Evolutionary conservation across 805 yeast species (phyloP).

Genomic region (Candida boidinii): DNA sequence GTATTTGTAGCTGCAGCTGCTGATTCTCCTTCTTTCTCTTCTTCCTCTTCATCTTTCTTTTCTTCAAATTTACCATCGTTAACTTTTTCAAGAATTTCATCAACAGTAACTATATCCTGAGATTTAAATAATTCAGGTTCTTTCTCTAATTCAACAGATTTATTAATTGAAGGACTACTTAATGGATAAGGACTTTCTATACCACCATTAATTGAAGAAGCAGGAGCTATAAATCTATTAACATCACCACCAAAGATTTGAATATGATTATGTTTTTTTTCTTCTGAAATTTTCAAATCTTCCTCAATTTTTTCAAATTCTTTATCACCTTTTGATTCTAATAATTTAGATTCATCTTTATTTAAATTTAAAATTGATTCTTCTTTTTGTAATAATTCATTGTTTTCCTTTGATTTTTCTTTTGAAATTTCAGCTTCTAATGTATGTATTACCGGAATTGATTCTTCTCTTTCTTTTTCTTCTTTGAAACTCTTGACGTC

Average conservation of each 20-base stretch:
- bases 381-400: too few species aligned
- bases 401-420: too few species aligned
- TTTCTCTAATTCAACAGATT: not conserved
- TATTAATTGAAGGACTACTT: not conserved
- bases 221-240: slow-evolving; percentile 26
- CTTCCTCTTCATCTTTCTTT: slow-evolving; percentile 3
- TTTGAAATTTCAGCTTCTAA: too few species aligned
- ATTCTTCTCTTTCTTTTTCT: slow-evolving; percentile 6
- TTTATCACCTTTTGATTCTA: not conserved
- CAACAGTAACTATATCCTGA: slow-evolving; percentile 17
- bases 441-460: too few species aligned
- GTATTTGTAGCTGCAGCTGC: slow-evolving; percentile 4
- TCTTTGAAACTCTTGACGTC: slow-evolving; percentile 2
- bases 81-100: slow-evolving; percentile 22
- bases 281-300: slow-evolving; percentile 7
- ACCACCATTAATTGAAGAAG: slow-evolving; percentile 16
- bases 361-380: too few species aligned
- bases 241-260: slow-evolving; percentile 24
- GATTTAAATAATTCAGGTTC: slow-evolving; percentile 14
- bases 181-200: slow-evolving; percentile 1
- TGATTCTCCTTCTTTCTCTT: slow-evolving; percentile 3
- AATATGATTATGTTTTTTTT: slow-evolving; percentile 5
- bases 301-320: not conserved
- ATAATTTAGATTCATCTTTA: slow-evolving; percentile 2
- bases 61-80: slow-evolving; percentile 21